phyloP scores from a whole-genome alignment of 78 protist species.

The Dictyostelium discoideum region dicty_2.7 NC_007091.3:4357001-4357500 shows the following conservation, averaged over 20 bases:
- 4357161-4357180: slow-evolving; percentile 38
- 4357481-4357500: neutral
- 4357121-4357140: slow-evolving; percentile 59
- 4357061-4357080: slow-evolving; percentile 32
- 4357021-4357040: slow-evolving; percentile 13
- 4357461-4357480: slow-evolving; percentile 42
- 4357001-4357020: neutral
- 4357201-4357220: slow-evolving; percentile 9
- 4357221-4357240: slow-evolving; percentile 15
- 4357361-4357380: neutral
- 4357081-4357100: slow-evolving; percentile 16
- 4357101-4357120: slow-evolving; percentile 6
- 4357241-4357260: neutral
- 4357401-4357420: slow-evolving; percentile 5
- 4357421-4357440: slow-evolving; percentile 23
- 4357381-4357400: neutral
- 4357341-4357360: slow-evolving; percentile 14
- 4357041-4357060: neutral
- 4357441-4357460: slow-evolving; percentile 26
- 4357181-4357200: neutral
- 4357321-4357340: slow-evolving; percentile 50
- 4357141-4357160: slow-evolving; percentile 21
- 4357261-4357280: slow-evolving; percentile 14
- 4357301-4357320: slow-evolving; percentile 9
- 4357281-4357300: neutral